Evolutionary conservation across 257 asterid genomes (phyloP), one percentile per base, ranked within the genome.

Genomic region (Osmanthus fragrans): DNA sequence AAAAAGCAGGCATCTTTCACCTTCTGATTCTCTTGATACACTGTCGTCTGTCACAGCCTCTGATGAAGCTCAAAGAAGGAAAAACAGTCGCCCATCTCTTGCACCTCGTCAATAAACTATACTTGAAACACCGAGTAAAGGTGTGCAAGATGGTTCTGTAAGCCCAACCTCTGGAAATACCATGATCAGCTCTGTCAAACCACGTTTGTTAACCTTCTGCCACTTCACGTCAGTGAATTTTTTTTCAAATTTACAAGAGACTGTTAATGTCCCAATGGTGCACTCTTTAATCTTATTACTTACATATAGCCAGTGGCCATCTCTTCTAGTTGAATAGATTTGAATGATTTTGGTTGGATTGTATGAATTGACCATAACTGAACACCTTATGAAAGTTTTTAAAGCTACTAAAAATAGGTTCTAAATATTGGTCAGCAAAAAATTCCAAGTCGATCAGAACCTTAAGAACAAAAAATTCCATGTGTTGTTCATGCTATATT

Each of bases 81-180:
- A 40, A 40, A 40, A 15, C 16, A 10, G 0, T 1, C 1, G 4
- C 16, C 16, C 15, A 40, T 40, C 49, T 40, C 49, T 11, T 40
- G 15, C 49, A 60, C 74, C 58, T 69, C 66, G 72, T 64, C 71
- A 70, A 65, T 58, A 69, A 40, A 40, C 49, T 40, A 40, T 11
- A 40, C 15, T 40, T 40, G 49, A 40, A 39, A 40, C 15, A 40
- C 16, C 16, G 2, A 40, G 15, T 40, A 40, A 40, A 40, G 1
- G 4, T 39, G 15, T 69, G 47, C 47, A 9, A 2, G 47, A 39
- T 10, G 0, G 47, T 63, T 80, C 65, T 66, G 60, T 40, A 71
- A 82, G 89, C 82, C 87, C 90, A 36, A 84, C 70, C 23, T 69
- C 84, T 71, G 83, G 73, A 58, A 72, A 27, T 27, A 37, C 72